Conservation (phyloP, 1,284 basidiomycete genomes). For the Pholiota adiposa region DNA sequence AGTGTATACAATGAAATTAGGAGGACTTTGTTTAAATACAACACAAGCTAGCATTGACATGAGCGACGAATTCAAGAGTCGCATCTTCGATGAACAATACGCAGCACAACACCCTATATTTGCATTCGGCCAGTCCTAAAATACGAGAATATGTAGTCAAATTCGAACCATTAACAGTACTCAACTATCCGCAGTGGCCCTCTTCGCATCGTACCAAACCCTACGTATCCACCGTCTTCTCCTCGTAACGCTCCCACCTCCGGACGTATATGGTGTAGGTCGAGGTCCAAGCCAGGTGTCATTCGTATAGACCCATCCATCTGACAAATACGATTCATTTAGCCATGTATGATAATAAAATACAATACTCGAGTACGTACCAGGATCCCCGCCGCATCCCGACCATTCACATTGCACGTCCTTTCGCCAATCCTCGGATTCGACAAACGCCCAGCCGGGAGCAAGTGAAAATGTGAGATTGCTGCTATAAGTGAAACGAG, state of each 20-base stretch:
- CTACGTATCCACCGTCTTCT: constrained; percentile 67
- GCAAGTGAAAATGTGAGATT: constrained; percentile 77
- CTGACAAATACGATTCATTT: constrained; percentile 32
- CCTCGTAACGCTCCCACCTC: constrained; percentile 58
- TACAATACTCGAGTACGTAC: constrained; percentile 33
- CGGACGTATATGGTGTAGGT: constrained; percentile 42
- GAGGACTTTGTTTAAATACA: too few species aligned
- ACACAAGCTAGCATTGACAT: too few species aligned
- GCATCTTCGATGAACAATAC: too few species aligned
- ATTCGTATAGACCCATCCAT: constrained; percentile 80
- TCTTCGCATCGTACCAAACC: constrained; percentile 52
- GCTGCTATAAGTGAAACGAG: constrained; percentile 50
- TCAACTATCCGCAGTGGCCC: constrained; percentile 17
- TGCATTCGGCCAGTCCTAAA: too few species aligned
- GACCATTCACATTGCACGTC: constrained; percentile 65
- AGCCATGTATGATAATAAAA: background rate
- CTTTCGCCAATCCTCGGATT: constrained; percentile 75
- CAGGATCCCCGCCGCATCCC: constrained; percentile 48
- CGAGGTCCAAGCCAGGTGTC: constrained; percentile 67
- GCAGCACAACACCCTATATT: too few species aligned
- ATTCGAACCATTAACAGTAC: too few species aligned
- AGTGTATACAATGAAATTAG: too few species aligned
- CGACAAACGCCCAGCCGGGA: constrained; percentile 71
- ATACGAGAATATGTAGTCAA: too few species aligned
- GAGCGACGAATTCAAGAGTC: too few species aligned